Evolutionary conservation across 177 flowering plant genomes (phyloP).

Genomic region (Vitis hybrid): DNA sequence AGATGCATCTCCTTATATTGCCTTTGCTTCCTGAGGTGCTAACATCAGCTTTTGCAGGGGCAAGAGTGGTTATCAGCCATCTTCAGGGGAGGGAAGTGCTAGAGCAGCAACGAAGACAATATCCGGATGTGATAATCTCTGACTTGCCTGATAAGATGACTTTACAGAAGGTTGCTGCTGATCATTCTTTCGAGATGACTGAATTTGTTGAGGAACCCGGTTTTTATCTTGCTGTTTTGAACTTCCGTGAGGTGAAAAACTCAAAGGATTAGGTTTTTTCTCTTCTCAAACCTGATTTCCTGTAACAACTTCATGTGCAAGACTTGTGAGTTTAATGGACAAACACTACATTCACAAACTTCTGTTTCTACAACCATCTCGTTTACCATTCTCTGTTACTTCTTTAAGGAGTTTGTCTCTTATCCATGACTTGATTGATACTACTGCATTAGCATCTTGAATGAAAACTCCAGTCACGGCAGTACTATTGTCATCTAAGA

Average conservation of each 20-base stretch:
- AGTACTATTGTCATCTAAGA: too few species aligned
- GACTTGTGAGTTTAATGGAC: not conserved
- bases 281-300: not conserved
- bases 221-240: constrained; percentile 77
- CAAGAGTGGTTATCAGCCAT: constrained; percentile 78
- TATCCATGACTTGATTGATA: too few species aligned
- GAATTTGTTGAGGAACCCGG: constrained; percentile 64
- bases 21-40: too few species aligned
- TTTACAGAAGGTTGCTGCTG: constrained; percentile 48
- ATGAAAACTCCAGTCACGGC: not conserved
- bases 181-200: constrained; percentile 51
- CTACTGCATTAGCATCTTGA: not conserved
- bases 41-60: constrained; percentile 44
- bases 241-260: constrained; percentile 21
- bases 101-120: constrained; percentile 51
- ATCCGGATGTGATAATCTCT: constrained; percentile 58
- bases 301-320: not conserved
- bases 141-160: constrained; percentile 62
- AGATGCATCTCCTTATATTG: too few species aligned
- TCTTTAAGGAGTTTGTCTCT: too few species aligned
- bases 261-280: not conserved
- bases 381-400: not conserved
- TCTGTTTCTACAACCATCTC: not conserved
- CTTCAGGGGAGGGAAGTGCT: constrained; percentile 65
- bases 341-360: not conserved